Base-by-base conservation (phyloP, 169 alveolate genomes). In the Perkinsus chesapeaki region DNA sequence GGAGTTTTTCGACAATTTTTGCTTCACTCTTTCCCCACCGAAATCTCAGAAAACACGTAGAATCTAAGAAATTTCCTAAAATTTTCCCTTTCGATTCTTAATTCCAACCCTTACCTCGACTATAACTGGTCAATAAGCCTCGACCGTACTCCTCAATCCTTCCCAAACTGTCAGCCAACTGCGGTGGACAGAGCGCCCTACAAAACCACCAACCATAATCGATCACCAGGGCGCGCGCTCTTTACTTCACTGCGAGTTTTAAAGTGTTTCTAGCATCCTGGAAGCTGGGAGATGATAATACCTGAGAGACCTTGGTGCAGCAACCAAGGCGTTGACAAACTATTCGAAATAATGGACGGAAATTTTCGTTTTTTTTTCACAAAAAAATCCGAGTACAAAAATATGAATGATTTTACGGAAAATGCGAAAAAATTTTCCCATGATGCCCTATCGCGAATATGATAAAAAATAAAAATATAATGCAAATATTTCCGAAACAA, bases 221-320 rank as follows among this genome's bases (percentile, higher is more conserved):
- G 82, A 60, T 60, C 82, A 60, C 27, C 82, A 60, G 82, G 82
- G 82, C 82, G 82, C 82, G 82, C 82, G 82, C 82, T 60, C 12
- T 34, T 60, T 34, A 60, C 82, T 60, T 60, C 3, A 60, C 82
- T 20, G 82, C 82, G 7, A 60, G 23, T 16, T 60, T 60, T 60
- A 60, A 34, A 60, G 82, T 60, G 31, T 60, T 60, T 34, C 82
- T 60, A 9, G 82, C 82, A 60, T 60, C 82, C 23, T 60, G 82
- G 82, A 60, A 60, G 82, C 82, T 60, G 37, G 82, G 82, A 20
- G 82, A 60, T 1, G 82, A 60, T 34, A 60, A 60, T 1, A 60
- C 82, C 82, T 60, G 82, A 60, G 82, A 60, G 82, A 60, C 82
- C 82, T 60, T 60, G 82, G 82, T 0, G 27, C 37, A 34, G 82